These are phyloP conservation scores for Xylariomycetidae sp. DNA, from an alignment of 2,329 filamentous ascomycete species.

Conservation along the genomic window DNA sequence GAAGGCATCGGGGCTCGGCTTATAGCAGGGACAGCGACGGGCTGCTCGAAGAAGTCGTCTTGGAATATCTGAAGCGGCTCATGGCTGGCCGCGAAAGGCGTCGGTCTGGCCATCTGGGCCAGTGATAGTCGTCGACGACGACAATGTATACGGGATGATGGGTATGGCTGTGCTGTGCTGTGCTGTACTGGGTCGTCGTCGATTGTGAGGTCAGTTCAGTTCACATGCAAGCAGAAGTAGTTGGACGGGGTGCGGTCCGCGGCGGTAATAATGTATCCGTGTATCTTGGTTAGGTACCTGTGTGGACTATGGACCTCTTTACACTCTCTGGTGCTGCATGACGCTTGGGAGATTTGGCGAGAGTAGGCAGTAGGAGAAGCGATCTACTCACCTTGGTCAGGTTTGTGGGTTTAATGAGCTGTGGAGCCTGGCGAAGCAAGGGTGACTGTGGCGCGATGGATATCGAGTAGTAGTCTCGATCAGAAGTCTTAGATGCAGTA, in stretches of 20 bases:
- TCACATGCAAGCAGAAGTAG: conserved; percentile 3
- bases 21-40: conserved; percentile 39
- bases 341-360: conserved; percentile 14
- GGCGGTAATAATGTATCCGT: conserved; percentile 11
- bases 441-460: conserved; percentile 23
- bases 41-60: conserved; percentile 44
- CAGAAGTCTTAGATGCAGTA: conserved; percentile 17
- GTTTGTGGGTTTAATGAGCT: conserved; percentile 25
- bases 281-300: conserved; percentile 5
- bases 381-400: conserved; percentile 23
- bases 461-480: conserved; percentile 16
- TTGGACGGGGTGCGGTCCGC: conserved; percentile 2
- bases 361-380: conserved; percentile 7
- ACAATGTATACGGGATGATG: too few relatives aligned
- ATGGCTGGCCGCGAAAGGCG: conserved; percentile 40
- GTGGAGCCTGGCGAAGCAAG: conserved; percentile 28
- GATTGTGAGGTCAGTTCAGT: too few relatives aligned
- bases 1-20: conserved; percentile 55
- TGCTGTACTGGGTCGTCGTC: too few relatives aligned
- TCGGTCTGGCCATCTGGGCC: conserved; percentile 51
- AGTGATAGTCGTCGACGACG: conserved; percentile 5
- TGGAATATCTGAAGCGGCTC: conserved; percentile 50
- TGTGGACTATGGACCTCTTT: conserved; percentile 5
- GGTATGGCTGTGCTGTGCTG: too few relatives aligned
- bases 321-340: conserved; percentile 12